These are phyloP conservation scores for Daldinia childiae DNA, from an alignment of 495 filamentous ascomycete genomes.

Conservation along the genomic window DNA sequence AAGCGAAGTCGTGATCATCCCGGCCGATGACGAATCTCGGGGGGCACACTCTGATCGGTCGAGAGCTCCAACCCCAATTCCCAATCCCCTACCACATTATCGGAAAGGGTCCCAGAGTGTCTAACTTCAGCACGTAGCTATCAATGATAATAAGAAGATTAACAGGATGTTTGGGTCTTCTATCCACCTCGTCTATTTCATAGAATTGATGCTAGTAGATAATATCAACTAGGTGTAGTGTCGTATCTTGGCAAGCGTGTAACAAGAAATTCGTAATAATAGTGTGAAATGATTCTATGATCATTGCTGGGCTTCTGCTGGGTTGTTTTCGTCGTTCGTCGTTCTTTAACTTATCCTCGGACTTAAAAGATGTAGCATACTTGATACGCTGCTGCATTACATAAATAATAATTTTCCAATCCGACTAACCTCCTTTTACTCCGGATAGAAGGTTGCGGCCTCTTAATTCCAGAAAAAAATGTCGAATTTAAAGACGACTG, in stretches of 20 bases:
- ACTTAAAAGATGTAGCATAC: neutral
- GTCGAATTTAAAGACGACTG: conserved; percentile 41
- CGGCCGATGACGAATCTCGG: conserved; percentile 38
- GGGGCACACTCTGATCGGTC: conserved; percentile 30
- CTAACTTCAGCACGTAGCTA: neutral
- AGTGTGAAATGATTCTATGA: conserved; percentile 31
- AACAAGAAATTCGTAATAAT: conserved; percentile 37
- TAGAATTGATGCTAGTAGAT: conserved; percentile 11
- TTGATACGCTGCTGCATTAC: conserved; percentile 2
- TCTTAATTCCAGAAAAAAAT: neutral
- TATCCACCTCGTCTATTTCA: conserved; percentile 3
- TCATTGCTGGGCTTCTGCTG: conserved; percentile 2
- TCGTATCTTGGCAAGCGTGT: conserved; percentile 15
- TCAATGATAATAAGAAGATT: neutral
- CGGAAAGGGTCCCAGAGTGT: conserved; percentile 13
- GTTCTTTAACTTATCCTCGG: neutral
- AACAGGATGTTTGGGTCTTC: too few species aligned
- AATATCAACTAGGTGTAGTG: conserved; percentile 9
- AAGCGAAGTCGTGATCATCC: conserved; percentile 43
- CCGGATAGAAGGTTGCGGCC: neutral
- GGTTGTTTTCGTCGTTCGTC: neutral
- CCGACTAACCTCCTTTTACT: neutral
- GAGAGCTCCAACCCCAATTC: conserved; percentile 11
- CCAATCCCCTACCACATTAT: conserved; percentile 6
- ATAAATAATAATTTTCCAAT: neutral